Evolutionary conservation across 2,329 filamentous ascomycete species (phyloP), one percentile per base, ranked within the genome.

Genomic region (Periconia digitata): DNA sequence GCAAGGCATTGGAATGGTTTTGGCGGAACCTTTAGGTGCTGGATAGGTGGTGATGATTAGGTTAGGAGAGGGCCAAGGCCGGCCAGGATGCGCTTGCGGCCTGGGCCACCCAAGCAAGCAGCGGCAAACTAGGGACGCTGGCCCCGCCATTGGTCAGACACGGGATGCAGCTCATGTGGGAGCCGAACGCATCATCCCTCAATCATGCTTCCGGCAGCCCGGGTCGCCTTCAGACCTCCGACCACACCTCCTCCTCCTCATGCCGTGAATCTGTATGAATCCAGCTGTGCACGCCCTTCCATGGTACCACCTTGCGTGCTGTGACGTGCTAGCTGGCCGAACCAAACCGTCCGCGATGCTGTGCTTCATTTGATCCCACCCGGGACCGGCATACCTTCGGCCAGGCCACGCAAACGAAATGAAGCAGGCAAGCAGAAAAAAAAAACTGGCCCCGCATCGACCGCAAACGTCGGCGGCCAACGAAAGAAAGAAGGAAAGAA

Each of bases 381-480:
- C 46, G 44, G 43, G 21, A 23, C 38, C n/a, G 27, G 27, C 27
- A 15, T 39, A 8, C 37, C 34, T 42, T 41, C 44, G 43, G 46
- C 47, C 41, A 38, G 42, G 48, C 53, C 24, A 32, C 43, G 46
- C 37, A 21, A 46, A 58, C 59, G 62, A 67, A 62, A 68, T 68
- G 65, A 67, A 58, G 53, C 52, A 56, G 44, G 46, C 27, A 32
- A 32, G n/a, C 10, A 32, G n/a, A n/a, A n/a, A n/a, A n/a, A n/a
- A n/a, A n/a, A 47, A 45, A 55, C 47, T 44, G 47, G 49, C 55
- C 53, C 55, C 54, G 56, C 51, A 52, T 43, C 51, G 34, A 51
- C 56, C 50, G n/a, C n/a, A n/a, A 43, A 53, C 48, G 40, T 54
- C 54, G 53, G 51, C 55, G 51, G 52, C 63, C 60, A 62, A 59